Base-by-base conservation (phyloP, 164 flowering plant species). In the Litsea cubeba region DNA sequence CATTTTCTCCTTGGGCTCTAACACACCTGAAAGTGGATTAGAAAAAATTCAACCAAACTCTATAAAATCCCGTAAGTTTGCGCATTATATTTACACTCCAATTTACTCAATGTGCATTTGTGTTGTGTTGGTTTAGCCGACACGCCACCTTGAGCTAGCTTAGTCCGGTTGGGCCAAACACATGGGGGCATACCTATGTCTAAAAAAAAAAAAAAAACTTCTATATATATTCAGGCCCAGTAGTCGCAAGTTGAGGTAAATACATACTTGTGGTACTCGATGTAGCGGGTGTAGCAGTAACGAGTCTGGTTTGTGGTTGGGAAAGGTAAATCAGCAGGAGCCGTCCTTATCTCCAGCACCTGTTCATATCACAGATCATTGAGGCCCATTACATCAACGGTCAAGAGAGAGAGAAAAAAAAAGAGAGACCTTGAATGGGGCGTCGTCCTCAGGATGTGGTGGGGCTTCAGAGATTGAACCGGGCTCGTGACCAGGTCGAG, bases 251-350 rank as follows among this genome's bases (percentile, higher is more conserved):
- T 35, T 5, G 40, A 35, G 40, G 40, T 5, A 35, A 35, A 35
- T 5, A 5, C 74, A 0, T 30, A 86, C 87, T 60, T 81, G 76
- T 81, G 83, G 70, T 78, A 84, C 64, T 81, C 87, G 17, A 84
- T 46, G 71, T 80, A 86, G 1, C 79, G 74, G 0, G 81, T 49
- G 40, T 76, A 84, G 69, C 87, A 83, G 70, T 82, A 84, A 25
- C 85, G 85, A 0, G 85, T 83, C 65, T 84, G 85, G 72, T 85
- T 79, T 15, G 82, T 75, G 23, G 30, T 50, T 0, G 81, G 82
- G 46, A 81, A 78, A n/a, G 83, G 79, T 5, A 23, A 0, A 23
- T 83, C 82, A 0, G 18, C 35, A 1, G 85, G 82, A 3, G 83
- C 78, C 8, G 80, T 82, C 51, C 69, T 15, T 63, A 60, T 0